Base-by-base conservation (phyloP, 805 yeast species). In the Tetrapisispora nanseiensis region DNA sequence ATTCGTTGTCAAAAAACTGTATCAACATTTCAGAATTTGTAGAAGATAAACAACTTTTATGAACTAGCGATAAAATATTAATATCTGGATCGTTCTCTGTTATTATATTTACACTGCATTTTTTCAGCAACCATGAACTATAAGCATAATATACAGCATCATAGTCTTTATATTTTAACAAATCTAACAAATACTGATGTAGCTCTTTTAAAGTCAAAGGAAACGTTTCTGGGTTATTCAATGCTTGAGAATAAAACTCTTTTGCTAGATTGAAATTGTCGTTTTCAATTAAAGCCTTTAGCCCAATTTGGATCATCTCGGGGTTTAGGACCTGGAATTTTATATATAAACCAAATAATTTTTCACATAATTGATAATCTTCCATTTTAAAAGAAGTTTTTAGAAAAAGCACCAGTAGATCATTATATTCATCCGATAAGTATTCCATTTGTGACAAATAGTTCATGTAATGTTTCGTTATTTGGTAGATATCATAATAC, bases 191-290 rank as follows among this genome's bases (percentile, higher is more conserved):
- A 36, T 58, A 50, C n/a, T 21, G 26, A 23, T 46, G 44, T 10
- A 61, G 45, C 7, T 54, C 54, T 4, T 32, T 34, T 10, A 46
- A 32, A 4, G 48, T 43, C 16, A 61, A 33, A 1, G 57, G 58
- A 33, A 59, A 61, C 0, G 54, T 54, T 23, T 59, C 62, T 28
- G 53, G 56, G 44, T 56, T 55, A 13, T 51, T 49, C 37, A 59
- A 38, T 7, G 55, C 49, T 32, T 61, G 61, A 1, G 49, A 46
- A 41, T 50, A 61, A 44, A 61, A 59, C 40, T 59, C 62, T 40
- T 54, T 57, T 15, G 61, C 61, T 19, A 59, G 40, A 29, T 52
- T 56, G 23, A 51, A 37, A 41, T 59, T 57, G 21, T 51, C 51
- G 41, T 51, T 55, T 39, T 48, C 50, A 12, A 57, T 44, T 37